Evolutionary conservation across 345 rosid species (phyloP), one percentile per base, ranked within the genome.

Genomic region (Noccaea bulbosa): DNA sequence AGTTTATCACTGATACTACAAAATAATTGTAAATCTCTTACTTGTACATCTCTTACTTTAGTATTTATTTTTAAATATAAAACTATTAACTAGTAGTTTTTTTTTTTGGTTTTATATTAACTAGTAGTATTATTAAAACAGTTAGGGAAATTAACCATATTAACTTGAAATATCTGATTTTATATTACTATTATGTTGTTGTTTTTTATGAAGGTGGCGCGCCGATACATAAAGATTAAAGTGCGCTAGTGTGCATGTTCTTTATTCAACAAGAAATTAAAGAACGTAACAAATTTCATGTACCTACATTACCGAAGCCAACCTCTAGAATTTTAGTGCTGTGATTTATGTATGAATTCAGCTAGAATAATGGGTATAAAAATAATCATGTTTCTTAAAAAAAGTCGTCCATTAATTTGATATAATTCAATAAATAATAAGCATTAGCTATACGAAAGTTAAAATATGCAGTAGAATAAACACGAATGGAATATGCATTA

Each of bases 141-240:
- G 4, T 27, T 27, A 50, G 5, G 67, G 16, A 41, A 72, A 46
- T 41, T 52, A 62, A 53, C 69, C 48, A 53, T 22, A 43, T 22
- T 20, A 40, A 32, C 54, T 41, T 69, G 20, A 22, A 34, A 24
- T 5, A 11, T 51, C 2, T 6, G 12, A 7, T 62, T 32, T 51
- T 50, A 41, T 62, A n/a, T 14, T n/a, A 52, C 37, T 61, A 20
- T 39, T 71, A 52, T 32, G 76, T 63, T 72, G 70, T 50, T 55
- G 65, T 55, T 55, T 72, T 65, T 30, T 11, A 57, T 56, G 53
- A 20, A 49, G 43, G 67, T 66, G 54, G 72, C 30, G 77, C 71
- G 67, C 77, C 72, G 77, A 57, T 57, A 39, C 39, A 58, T 69
- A 69, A 69, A 69, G 57, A 32, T 17, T 57, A 57, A 73, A 73